Evolutionary conservation across 129 eudicot genomes (phyloP).

Genomic region (Lactuca saligna): DNA sequence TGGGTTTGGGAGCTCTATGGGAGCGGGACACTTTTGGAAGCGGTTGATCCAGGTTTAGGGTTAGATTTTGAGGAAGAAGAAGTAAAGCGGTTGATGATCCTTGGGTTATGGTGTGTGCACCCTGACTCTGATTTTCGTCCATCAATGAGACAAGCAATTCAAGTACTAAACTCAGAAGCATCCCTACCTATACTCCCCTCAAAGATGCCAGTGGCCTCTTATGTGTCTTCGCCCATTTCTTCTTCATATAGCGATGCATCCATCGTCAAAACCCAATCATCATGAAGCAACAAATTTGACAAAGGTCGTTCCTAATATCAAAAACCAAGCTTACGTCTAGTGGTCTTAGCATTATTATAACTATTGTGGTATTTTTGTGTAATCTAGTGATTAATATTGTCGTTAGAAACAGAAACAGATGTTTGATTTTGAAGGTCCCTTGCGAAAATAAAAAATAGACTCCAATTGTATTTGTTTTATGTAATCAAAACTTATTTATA

Average conservation of each 20-base stretch:
- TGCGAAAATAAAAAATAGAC: no score
- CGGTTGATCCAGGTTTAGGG: slow-evolving; percentile 35
- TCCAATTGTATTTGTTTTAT: no score
- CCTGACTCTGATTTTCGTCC: slow-evolving; percentile 40
- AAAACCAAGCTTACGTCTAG: not conserved
- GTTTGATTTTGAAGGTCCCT: no score
- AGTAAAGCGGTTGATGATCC: slow-evolving; percentile 37
- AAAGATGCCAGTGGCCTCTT: slow-evolving; percentile 32
- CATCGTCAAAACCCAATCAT: slow-evolving; percentile 11
- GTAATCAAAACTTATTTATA: no score
- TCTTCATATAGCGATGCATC: slow-evolving; percentile 11
- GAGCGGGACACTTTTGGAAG: slow-evolving; percentile 35
- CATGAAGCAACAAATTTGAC: not conserved
- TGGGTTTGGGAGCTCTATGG: slow-evolving; percentile 54
- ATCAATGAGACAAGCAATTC: slow-evolving; percentile 41
- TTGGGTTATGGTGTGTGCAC: slow-evolving; percentile 64
- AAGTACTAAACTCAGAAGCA: slow-evolving; percentile 36
- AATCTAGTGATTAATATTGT: no score
- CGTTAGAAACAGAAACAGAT: no score
- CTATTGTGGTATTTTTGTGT: no score
- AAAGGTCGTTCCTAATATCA: not conserved
- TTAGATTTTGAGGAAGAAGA: slow-evolving; percentile 26
- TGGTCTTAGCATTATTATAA: no score
- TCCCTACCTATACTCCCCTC: slow-evolving; percentile 38
- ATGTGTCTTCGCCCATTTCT: slow-evolving; percentile 17